These are phyloP conservation scores for Saposhnikovia divaricata DNA, from an alignment of 129 eudicot species.

Conservation along the genomic window DNA sequence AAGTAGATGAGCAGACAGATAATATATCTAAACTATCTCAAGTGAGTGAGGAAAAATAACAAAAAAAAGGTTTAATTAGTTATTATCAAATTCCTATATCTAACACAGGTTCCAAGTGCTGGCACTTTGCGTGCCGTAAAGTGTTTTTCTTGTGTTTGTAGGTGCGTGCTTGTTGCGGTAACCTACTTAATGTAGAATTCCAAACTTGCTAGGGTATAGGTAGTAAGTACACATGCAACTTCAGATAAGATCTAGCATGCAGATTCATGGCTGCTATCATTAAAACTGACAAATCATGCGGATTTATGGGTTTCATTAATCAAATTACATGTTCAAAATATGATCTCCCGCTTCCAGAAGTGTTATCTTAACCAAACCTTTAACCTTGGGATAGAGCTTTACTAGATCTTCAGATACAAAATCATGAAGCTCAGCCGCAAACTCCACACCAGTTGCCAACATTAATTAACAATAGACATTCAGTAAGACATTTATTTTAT, in stretches of 20 bases:
- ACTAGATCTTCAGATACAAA: slow-evolving; percentile 72
- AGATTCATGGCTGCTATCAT: not conserved
- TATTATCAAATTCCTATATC: no score
- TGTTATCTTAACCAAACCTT: slow-evolving; percentile 65
- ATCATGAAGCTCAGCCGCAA: slow-evolving; percentile 93
- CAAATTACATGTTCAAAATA: slow-evolving; percentile 39
- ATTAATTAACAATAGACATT: no score
- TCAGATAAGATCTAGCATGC: not conserved
- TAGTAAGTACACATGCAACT: not conserved
- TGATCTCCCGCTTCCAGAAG: slow-evolving; percentile 88
- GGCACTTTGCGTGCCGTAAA: not conserved
- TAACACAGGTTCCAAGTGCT: no score
- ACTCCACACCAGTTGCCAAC: slow-evolving; percentile 93
- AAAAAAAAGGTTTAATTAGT: no score
- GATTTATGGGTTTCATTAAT: slow-evolving; percentile 6
- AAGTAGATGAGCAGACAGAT: no score
- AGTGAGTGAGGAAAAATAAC: no score
- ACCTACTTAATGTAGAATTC: not conserved
- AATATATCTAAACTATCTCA: no score
- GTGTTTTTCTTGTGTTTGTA: not conserved
- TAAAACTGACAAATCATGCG: slow-evolving; percentile 4
- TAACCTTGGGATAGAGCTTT: slow-evolving; percentile 62
- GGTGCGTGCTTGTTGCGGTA: not conserved
- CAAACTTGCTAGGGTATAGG: not conserved
- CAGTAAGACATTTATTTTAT: no score